Conservation (phyloP, 2,329 filamentous ascomycete genomes). For the Ciborinia camelliae region DNA sequence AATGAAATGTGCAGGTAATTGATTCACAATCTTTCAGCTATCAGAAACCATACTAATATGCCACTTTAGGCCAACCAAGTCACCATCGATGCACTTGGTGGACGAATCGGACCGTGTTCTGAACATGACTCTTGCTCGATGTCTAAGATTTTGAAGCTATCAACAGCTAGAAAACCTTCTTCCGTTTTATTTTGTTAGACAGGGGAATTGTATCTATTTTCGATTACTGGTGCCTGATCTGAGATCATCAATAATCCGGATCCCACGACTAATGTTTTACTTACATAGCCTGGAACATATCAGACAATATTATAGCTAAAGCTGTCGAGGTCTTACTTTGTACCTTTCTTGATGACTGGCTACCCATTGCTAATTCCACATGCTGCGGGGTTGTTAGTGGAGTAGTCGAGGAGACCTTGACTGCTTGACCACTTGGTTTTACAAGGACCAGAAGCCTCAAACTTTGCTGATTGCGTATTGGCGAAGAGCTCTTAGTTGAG, state of each 20-base stretch:
- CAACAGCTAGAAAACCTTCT: not conserved
- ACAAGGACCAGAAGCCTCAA: not conserved
- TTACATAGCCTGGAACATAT: not conserved
- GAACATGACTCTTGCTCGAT: not conserved
- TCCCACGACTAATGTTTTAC: not conserved
- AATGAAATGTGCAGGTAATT: not conserved
- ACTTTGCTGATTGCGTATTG: not conserved
- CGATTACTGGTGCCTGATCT: slow-evolving; percentile 12
- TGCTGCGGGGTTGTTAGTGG: not conserved
- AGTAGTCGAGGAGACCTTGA: not conserved
- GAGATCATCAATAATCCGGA: slow-evolving; percentile 4
- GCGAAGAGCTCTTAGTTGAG: not conserved
- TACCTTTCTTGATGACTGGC: not conserved
- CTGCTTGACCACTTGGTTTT: not conserved
- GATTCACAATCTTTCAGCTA: not conserved
- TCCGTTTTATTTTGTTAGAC: not conserved
- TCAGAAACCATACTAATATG: not conserved
- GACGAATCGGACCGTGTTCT: not conserved
- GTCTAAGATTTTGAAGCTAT: not conserved
- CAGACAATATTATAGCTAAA: not conserved
- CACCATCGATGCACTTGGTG: not conserved
- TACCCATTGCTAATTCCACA: not conserved
- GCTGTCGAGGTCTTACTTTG: not conserved
- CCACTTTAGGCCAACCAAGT: not conserved
- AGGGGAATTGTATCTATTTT: not conserved